Base-by-base conservation (phyloP, 768 basidiomycete species). In the Tulasnella sp. region DNA sequence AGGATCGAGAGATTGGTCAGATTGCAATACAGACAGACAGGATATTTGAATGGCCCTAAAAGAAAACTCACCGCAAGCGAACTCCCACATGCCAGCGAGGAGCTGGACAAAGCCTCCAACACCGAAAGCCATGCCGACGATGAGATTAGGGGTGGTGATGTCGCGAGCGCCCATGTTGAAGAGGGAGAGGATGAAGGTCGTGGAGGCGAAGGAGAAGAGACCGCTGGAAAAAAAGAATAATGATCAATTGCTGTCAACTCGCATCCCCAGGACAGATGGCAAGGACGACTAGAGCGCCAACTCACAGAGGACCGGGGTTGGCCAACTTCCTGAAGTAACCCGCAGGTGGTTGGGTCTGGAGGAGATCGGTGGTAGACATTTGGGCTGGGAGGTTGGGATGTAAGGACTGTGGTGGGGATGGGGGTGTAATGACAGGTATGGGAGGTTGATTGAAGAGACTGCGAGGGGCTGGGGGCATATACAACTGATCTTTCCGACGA, bases 61-160 rank as follows among this genome's bases (percentile, higher is more conserved):
- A 53, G 38, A 19, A 27, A 56, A 34, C 30, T 59, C 63, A 46
- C 63, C 63, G 29, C 27, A 21, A 1, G 53, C 58, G 49, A 83
- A 84, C 70, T 84, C 83, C 88, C 88, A 91, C 84, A 92, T 89
- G 43, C 92, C 92, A 29, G 90, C 91, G 41, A 92, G 72, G 48
- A 93, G 75, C 68, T 93, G 92, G 11, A 77, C 83, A 29, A 92
- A 81, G 61, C 92, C 92, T 63, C 91, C 92, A 62, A 80, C 80
- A 70, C 82, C 86, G 64, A 88, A 67, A 24, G 89, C 88, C 89
- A 93, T 90, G 52, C 89, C 92, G 52, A 91, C 77, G 49, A 90
- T 80, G 27, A 82, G 79, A 60, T 91, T 89, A 42, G 86, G 81
- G 24, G 41, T 41, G 11, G 43, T 21, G 52, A 60, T 45, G 11